phyloP scores from a whole-genome alignment of 176 grass and related monocot genomes.

The Aegilops longissima region DNA sequence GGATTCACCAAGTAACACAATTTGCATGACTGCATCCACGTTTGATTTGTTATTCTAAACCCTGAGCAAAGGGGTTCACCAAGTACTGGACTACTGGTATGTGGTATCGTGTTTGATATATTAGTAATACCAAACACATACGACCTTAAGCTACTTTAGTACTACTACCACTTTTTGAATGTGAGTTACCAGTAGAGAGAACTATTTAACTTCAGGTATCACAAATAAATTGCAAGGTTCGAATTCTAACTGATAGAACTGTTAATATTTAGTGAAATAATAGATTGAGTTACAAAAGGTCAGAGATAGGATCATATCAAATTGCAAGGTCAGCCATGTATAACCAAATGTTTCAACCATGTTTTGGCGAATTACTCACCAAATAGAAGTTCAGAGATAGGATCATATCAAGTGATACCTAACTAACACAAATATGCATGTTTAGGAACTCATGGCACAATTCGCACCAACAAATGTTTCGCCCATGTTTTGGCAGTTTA shows the following conservation, averaged over 20 bases:
- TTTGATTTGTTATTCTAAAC: not conserved
- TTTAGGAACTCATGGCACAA: not conserved
- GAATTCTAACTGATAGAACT: not conserved
- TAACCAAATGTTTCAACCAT: not conserved
- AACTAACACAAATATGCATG: not conserved
- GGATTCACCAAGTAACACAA: not conserved
- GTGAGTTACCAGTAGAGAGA: not conserved
- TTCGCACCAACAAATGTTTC: not conserved
- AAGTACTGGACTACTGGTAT: not conserved
- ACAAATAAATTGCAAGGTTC: constrained; percentile 13
- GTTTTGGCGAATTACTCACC: too few species aligned
- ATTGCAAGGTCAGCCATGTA: not conserved
- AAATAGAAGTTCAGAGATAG: constrained; percentile 1
- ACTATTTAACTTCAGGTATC: not conserved
- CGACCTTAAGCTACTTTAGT: not conserved
- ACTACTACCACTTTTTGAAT: not conserved
- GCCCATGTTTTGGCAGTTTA: not conserved
- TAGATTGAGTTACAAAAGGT: not conserved
- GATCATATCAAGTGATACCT: not conserved
- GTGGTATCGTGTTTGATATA: not conserved
- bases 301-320: not conserved
- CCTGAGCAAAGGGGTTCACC: not conserved
- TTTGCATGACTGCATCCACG: not conserved
- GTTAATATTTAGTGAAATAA: not conserved
- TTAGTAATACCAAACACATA: not conserved